phyloP scores from a whole-genome alignment of 352 stramenopile genomes.

The Thalassiosira exigua region DNA sequence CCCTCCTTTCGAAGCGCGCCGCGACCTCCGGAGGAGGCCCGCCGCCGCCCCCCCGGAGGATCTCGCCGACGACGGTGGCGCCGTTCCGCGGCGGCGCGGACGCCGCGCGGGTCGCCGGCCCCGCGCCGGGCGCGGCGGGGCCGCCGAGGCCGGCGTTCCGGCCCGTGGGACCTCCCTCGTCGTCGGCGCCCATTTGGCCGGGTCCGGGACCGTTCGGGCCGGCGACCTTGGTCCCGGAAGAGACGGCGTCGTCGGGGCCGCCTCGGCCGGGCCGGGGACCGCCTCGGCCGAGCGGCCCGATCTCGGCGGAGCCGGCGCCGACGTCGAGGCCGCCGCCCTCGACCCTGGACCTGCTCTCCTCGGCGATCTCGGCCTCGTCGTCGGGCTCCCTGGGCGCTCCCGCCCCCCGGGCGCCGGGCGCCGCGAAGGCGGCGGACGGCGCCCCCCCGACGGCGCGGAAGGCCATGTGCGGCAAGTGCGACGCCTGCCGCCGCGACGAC shows the following conservation, averaged over 20 bases:
- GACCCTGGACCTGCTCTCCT: slow-evolving; percentile 29
- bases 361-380: slow-evolving; percentile 6
- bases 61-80: slow-evolving; percentile 36
- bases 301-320: slow-evolving; percentile 1
- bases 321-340: neutral
- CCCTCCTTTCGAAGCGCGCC: no score
- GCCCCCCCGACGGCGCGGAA: neutral
- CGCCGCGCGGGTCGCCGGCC: no score
- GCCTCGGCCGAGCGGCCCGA: slow-evolving; percentile 17
- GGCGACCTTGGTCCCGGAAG: neutral
- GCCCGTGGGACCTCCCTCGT: neutral
- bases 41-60: slow-evolving; percentile 5
- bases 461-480: slow-evolving; percentile 21
- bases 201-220: neutral
- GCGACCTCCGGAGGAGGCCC: slow-evolving; percentile 2
- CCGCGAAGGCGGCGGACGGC: neutral
- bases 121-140: no score
- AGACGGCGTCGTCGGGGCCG: neutral
- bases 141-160: no score
- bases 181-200: neutral
- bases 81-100: slow-evolving; percentile 1
- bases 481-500: slow-evolving; percentile 21
- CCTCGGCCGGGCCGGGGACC: no score
- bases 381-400: neutral
- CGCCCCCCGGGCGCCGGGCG: neutral